Evolutionary conservation across 345 rosid species (phyloP).

Genomic region (Rhodamnia argentea): DNA sequence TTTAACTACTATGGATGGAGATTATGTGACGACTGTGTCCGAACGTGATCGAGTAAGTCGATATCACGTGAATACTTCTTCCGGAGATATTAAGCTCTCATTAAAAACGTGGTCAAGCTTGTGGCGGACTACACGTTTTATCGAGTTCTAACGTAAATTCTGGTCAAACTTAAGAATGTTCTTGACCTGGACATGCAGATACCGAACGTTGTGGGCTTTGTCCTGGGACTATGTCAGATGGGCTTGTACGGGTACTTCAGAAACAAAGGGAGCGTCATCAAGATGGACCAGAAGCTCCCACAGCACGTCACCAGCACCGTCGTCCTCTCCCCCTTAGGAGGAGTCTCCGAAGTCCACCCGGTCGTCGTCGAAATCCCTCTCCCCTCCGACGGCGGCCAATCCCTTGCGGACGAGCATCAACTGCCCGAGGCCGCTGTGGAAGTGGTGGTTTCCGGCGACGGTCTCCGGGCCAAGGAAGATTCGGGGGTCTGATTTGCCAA

Average conservation of each 20-base stretch:
- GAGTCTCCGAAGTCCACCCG: conserved; percentile 15
- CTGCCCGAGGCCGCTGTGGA: neutral
- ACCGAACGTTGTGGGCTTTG: conserved; percentile 68
- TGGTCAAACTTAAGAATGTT: neutral
- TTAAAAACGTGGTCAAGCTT: neutral
- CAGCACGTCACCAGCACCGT: conserved; percentile 13
- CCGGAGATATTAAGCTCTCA: neutral
- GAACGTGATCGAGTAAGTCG: neutral
- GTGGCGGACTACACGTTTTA: neutral
- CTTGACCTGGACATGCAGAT: conserved; percentile 22
- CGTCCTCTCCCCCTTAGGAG: conserved; percentile 4
- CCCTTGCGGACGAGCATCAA: neutral
- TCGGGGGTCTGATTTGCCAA: neutral
- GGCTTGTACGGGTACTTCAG: conserved; percentile 42
- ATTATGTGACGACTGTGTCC: neutral
- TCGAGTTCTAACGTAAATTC: neutral
- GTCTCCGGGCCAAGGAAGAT: neutral
- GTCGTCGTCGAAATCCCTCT: neutral
- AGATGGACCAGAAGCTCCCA: conserved; percentile 14
- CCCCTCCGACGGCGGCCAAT: neutral
- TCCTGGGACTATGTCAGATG: conserved; percentile 72
- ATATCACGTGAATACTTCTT: neutral
- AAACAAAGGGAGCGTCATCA: conserved; percentile 9
- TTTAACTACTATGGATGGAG: neutral
- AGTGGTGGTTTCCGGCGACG: neutral